phyloP scores from a whole-genome alignment of 345 rosid species.

The Salix suchowensis region DNA sequence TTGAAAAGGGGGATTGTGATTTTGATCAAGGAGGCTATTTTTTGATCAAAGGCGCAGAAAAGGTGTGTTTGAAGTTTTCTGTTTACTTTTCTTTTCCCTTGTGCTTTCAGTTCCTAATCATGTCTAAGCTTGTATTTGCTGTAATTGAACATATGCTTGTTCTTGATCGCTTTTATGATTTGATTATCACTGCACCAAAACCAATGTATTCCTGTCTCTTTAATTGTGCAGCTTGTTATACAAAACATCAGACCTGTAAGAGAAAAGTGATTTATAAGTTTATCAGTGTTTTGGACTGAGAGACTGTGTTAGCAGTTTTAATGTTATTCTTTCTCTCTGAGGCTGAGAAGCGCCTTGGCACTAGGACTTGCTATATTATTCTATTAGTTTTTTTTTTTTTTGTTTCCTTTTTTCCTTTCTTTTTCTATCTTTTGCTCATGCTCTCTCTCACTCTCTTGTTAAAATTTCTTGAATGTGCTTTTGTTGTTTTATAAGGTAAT shows the following conservation, averaged over 20 bases:
- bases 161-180: not conserved
- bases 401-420: no score
- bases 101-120: not conserved
- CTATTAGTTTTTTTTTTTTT: not conserved
- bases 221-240: not conserved
- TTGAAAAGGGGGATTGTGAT: conserved; percentile 65
- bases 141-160: not conserved
- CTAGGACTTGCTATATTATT: not conserved
- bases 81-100: not conserved
- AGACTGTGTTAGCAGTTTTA: no score
- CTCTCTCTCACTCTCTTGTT: no score
- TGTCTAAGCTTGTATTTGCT: not conserved
- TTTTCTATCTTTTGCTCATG: no score
- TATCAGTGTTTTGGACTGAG: no score
- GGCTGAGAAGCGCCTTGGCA: not conserved
- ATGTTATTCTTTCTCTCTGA: no score
- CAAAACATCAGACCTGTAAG: not conserved
- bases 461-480: not conserved
- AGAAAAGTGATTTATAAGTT: no score
- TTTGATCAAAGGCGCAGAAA: conserved; percentile 87
- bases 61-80: conserved; percentile 41
- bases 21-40: conserved; percentile 92
- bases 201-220: not conserved
- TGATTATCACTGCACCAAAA: not conserved
- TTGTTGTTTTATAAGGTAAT: not conserved